Percentiles rank a stretch among this genome's conserved stretches.
phyloP scores from a whole-genome alignment of 176 grass and related monocot genomes.

The Paspalum vaginatum region DNA sequence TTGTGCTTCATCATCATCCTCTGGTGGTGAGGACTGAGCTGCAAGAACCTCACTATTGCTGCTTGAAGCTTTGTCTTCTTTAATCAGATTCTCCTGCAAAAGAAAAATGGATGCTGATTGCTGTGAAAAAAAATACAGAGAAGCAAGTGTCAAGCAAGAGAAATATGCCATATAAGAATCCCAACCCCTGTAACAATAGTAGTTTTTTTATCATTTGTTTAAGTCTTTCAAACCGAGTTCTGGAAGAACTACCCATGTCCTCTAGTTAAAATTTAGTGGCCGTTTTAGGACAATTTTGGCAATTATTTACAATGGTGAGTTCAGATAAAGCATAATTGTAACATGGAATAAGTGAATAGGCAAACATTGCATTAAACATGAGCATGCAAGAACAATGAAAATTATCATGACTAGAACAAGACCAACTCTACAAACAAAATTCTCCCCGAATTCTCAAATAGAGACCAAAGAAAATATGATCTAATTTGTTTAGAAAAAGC shows the following conservation, averaged over 20 bases:
- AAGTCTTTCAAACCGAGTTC: neutral
- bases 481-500: neutral
- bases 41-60: conserved; percentile 14
- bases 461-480: neutral
- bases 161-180: neutral
- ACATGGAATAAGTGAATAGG: too few relatives aligned
- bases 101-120: conserved; percentile 12
- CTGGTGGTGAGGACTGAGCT: conserved; percentile 41
- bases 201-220: neutral
- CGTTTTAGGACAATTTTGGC: neutral
- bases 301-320: neutral
- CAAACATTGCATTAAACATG: neutral
- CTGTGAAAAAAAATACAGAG: conserved; percentile 5
- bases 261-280: conserved; percentile 2
- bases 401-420: neutral
- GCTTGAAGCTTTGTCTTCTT: conserved; percentile 43
- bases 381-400: neutral
- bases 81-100: conserved; percentile 32
- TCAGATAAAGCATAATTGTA: neutral
- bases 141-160: neutral
- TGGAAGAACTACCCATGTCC: neutral
- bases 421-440: neutral
- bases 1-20: conserved; percentile 59
- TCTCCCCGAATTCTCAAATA: neutral
- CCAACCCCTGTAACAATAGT: neutral